A percentile compares a stretch with the other conserved stretches of the same genome.
Conservation (phyloP, 768 basidiomycete genomes). For the Mycena haematopus region DNA sequence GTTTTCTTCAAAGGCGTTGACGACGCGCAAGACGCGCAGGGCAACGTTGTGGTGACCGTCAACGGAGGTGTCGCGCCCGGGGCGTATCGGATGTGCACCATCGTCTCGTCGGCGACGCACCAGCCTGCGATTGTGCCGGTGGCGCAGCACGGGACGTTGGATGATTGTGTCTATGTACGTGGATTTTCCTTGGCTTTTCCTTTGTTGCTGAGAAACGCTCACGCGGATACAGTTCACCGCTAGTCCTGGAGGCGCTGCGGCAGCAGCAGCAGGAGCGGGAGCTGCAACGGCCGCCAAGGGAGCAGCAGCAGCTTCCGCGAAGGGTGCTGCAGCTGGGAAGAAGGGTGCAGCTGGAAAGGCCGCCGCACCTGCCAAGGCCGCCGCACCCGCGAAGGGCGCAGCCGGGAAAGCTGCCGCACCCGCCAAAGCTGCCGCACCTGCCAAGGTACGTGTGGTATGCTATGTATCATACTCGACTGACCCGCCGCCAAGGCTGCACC, state of each 20-base stretch:
- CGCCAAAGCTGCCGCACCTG: not conserved
- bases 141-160: not conserved
- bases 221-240: not conserved
- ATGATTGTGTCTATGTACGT: not conserved
- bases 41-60: slow-evolving; percentile 57
- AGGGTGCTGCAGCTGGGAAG: not conserved
- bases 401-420: not conserved
- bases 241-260: not conserved
- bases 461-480: not conserved
- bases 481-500: too few relatives aligned
- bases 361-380: not conserved
- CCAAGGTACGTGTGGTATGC: not conserved
- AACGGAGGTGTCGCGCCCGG: slow-evolving; percentile 49
- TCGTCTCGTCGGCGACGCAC: not conserved
- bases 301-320: not conserved
- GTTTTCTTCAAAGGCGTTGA: slow-evolving; percentile 65
- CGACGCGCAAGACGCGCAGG: slow-evolving; percentile 46
- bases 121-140: not conserved
- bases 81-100: not conserved
- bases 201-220: not conserved
- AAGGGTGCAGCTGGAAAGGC: not conserved
- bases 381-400: not conserved
- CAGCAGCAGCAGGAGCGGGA: not conserved
- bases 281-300: not conserved
- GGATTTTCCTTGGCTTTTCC: not conserved